These are phyloP conservation scores for Eurotiales sp. DNA, from an alignment of 2,329 filamentous ascomycete genomes.

Conservation along the genomic window DNA sequence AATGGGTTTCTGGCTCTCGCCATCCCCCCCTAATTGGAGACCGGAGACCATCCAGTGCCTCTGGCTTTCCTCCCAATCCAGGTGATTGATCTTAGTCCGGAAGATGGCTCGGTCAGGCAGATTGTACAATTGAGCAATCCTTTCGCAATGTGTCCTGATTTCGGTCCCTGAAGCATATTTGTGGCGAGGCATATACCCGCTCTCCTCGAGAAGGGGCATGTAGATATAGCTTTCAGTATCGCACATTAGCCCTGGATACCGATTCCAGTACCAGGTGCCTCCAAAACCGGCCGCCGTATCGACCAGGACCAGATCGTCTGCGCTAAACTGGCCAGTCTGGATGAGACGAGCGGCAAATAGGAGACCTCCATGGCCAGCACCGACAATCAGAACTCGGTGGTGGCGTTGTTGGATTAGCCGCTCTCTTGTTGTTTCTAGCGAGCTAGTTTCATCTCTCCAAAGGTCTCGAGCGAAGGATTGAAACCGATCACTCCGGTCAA, in stretches of 20 bases:
- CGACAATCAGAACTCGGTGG: constrained; percentile 32
- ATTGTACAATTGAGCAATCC: constrained; percentile 43
- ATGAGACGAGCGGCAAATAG: constrained; percentile 40
- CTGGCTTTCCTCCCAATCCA: constrained; percentile 47
- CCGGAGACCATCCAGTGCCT: constrained; percentile 25
- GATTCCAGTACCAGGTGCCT: constrained; percentile 50
- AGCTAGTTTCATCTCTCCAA: too few relatives aligned
- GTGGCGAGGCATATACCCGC: constrained; percentile 54
- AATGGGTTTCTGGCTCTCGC: constrained; percentile 15
- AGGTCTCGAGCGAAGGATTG: too few relatives aligned
- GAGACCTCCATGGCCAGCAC: constrained; percentile 45
- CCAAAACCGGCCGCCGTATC: constrained; percentile 47
- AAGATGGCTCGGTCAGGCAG: constrained; percentile 46
- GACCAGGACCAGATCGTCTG: constrained; percentile 24
- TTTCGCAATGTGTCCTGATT: constrained; percentile 45
- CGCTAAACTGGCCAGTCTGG: constrained; percentile 29
- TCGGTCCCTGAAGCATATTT: constrained; percentile 46
- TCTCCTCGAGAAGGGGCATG: constrained; percentile 59
- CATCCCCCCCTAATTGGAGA: constrained; percentile 17
- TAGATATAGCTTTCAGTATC: constrained; percentile 61
- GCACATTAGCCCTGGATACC: constrained; percentile 49
- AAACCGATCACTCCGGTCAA: too few relatives aligned
- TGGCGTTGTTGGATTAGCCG: neutral
- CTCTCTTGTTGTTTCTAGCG: too few relatives aligned
- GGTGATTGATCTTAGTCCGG: constrained; percentile 40